Percentiles rank a stretch among this genome's conserved stretches.
Conservation (phyloP, 331 rosid genomes). For the Quercus tomentella region DNA sequence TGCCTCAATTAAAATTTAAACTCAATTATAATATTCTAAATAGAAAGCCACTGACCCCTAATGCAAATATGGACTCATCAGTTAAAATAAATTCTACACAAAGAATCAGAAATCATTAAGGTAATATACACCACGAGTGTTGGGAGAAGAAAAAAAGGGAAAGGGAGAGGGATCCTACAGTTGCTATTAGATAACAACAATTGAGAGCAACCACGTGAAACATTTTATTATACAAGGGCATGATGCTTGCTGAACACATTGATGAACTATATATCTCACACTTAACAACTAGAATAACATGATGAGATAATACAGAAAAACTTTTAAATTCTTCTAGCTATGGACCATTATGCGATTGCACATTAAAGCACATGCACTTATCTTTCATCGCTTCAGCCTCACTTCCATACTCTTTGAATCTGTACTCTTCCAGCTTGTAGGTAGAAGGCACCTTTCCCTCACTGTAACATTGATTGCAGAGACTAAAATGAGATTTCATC, state of each 20-base stretch:
- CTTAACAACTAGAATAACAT: constrained; percentile 29
- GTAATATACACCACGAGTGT: not conserved
- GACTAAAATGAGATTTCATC: constrained; percentile 44
- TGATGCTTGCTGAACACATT: constrained; percentile 19
- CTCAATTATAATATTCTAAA: not conserved
- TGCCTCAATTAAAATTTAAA: not conserved
- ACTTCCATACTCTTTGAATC: constrained; percentile 53
- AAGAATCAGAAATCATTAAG: not conserved
- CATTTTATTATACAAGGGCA: constrained; percentile 29
- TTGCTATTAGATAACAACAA: constrained; percentile 24
- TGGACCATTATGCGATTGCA: constrained; percentile 37
- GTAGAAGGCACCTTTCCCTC: constrained; percentile 60
- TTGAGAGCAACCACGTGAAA: constrained; percentile 29
- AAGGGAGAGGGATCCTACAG: constrained; percentile 21
- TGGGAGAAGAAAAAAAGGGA: not conserved
- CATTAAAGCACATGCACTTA: constrained; percentile 47
- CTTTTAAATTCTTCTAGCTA: constrained; percentile 29
- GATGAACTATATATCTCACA: constrained; percentile 39
- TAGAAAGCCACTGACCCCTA: not conserved
- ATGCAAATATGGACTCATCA: not conserved
- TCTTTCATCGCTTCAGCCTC: constrained; percentile 49
- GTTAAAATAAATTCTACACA: not conserved
- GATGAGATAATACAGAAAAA: constrained; percentile 33
- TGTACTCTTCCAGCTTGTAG: constrained; percentile 53
- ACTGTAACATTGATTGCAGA: constrained; percentile 60